phyloP scores from a whole-genome alignment of 2,329 filamentous ascomycete species.

The Malbranchea zuffiana region DNA sequence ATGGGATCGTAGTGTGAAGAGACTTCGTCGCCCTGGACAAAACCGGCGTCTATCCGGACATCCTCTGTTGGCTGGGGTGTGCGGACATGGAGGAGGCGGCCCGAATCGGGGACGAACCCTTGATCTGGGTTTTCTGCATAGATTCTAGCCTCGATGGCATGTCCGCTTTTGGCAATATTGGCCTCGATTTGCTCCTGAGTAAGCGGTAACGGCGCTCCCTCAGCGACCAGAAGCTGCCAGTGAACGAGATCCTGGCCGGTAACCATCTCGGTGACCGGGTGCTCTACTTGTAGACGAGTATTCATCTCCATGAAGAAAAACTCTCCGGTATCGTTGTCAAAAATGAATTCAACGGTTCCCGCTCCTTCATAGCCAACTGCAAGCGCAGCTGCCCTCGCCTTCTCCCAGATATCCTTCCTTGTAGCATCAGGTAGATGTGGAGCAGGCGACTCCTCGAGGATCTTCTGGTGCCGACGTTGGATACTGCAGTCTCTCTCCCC shows the following conservation, averaged over 20 bases:
- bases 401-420: conserved; percentile 54
- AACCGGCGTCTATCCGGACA: conserved; percentile 85
- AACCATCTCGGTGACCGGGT: conserved; percentile 79
- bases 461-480: conserved; percentile 55
- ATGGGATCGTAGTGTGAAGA: conserved; percentile 96
- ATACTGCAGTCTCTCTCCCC: conserved; percentile 58
- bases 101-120: conserved; percentile 90
- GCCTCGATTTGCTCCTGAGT: conserved; percentile 55
- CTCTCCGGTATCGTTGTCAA: conserved; percentile 54
- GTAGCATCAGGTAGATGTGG: conserved; percentile 50
- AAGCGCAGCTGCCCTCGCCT: conserved; percentile 51
- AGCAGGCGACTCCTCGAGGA: conserved; percentile 55
- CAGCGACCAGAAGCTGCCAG: conserved; percentile 87
- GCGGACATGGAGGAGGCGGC: conserved; percentile 69
- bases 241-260: conserved; percentile 72
- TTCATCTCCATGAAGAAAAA: conserved; percentile 67
- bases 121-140: conserved; percentile 90
- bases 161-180: conserved; percentile 63
- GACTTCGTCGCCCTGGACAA: conserved; percentile 80
- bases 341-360: conserved; percentile 58
- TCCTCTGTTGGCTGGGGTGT: conserved; percentile 60
- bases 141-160: conserved; percentile 89
- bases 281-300: conserved; percentile 85
- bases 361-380: conserved; percentile 56
- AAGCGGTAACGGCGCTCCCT: conserved; percentile 55